Evolutionary conservation across 83 land plant genomes (phyloP), one percentile per base, ranked within the genome.

Genomic region (Picea abies): DNA sequence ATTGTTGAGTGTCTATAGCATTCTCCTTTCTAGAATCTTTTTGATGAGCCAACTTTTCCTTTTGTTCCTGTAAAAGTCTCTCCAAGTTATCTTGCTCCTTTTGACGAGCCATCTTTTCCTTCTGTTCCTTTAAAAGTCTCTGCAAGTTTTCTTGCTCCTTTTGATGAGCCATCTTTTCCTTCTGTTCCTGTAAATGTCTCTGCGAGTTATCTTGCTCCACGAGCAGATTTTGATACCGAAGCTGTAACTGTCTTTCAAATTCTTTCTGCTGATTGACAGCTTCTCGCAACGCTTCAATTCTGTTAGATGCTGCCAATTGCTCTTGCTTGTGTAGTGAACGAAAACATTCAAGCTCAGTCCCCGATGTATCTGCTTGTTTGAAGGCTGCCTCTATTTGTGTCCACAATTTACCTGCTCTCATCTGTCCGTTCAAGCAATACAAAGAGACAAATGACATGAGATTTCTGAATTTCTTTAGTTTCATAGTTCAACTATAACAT

Each of bases 321-420:
- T 97, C 99, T 78, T 95, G 99, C 84, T 86, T 90, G 76, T 95
- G 96, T 47, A 95, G 85, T 63, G 88, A 88, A 80, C 84, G 84
- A 77, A 95, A 97, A 72, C 98, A 95, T 80, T 97, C 97, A 14
- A 95, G 88, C 83, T 97, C 99, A 17, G 95, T 97, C 44, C 86
- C 93, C 62, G 95, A 89, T 35, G 96, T 95, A 29, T 92, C 96
- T 80, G 91, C 91, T 85, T 92, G 94, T 86, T 97, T 97, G 84
- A 86, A 88, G 9, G 91, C 88, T 58, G 90, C 84, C 75, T 97
- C 95, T 14, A 97, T 89, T 79, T 94, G 95, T 39, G 89, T 72
- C 95, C 95, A 90, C 47, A 97, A 87, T 32, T 88, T 89, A 37
- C 85, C 91, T 68, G 91, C 92, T 71, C 99, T 90, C 61, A 71